phyloP scores from a whole-genome alignment of 768 basidiomycete species.

The Kwoniella europaea region DNA sequence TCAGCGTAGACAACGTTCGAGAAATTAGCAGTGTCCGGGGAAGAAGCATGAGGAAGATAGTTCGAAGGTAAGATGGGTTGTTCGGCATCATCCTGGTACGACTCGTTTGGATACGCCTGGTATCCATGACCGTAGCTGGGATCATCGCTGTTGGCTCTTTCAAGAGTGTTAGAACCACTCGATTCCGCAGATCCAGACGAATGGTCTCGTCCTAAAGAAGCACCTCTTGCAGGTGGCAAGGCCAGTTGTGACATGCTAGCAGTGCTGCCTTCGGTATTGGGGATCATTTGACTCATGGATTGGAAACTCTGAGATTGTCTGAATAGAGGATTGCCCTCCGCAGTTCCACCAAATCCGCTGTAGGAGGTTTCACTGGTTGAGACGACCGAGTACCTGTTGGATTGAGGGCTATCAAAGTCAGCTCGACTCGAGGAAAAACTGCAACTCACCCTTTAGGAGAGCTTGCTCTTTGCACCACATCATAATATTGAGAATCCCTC shows the following conservation, averaged over 20 bases:
- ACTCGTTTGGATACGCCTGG: constrained; percentile 29
- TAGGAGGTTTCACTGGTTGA: constrained; percentile 75
- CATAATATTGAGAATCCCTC: constrained; percentile 74
- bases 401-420: constrained; percentile 42
- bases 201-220: constrained; percentile 57
- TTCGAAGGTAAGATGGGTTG: constrained; percentile 44
- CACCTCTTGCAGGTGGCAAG: constrained; percentile 41
- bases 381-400: constrained; percentile 71
- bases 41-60: constrained; percentile 45
- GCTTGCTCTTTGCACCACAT: constrained; percentile 59
- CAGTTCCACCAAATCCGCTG: constrained; percentile 43
- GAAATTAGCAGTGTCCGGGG: constrained; percentile 55
- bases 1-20: constrained; percentile 58
- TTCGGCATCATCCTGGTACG: constrained; percentile 43
- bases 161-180: constrained; percentile 30
- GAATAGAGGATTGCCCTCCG: constrained; percentile 49
- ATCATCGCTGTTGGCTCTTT: constrained; percentile 39
- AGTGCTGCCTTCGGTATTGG: constrained; percentile 61
- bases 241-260: constrained; percentile 64
- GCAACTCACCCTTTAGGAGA: constrained; percentile 66
- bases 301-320: constrained; percentile 47
- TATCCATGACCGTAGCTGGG: constrained; percentile 29
- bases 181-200: constrained; percentile 56
- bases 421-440: not conserved
- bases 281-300: constrained; percentile 45